A percentile compares a stretch with the other conserved stretches of the same genome.
phyloP scores from a whole-genome alignment of 108 stramenopile species.

The Mediolabrus comicus region DNA sequence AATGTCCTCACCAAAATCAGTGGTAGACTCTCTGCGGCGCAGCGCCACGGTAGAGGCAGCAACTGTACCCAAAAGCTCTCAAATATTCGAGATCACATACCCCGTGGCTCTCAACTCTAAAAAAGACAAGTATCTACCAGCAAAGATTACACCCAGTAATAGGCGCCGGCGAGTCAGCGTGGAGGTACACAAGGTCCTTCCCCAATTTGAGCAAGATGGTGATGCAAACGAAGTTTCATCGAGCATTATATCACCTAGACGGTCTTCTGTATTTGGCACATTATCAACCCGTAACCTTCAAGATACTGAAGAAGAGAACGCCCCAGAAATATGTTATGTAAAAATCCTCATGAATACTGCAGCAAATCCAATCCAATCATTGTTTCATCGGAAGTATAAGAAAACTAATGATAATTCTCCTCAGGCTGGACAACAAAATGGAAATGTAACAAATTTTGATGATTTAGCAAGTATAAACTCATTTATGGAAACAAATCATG shows the following conservation, averaged over 20 bases:
- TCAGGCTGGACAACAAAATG: background rate
- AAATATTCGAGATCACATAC: slow-evolving; percentile 25
- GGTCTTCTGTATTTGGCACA: too few relatives aligned
- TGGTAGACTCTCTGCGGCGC: background rate
- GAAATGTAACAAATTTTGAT: slow-evolving; percentile 16
- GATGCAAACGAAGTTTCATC: background rate
- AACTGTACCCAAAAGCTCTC: slow-evolving; percentile 5
- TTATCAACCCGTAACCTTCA: background rate
- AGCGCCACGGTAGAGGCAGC: background rate
- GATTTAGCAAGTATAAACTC: slow-evolving; percentile 10
- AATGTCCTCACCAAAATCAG: background rate
- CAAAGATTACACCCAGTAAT: slow-evolving; percentile 24
- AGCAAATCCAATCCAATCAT: background rate
- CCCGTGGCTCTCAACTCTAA: slow-evolving; percentile 7
- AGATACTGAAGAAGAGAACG: too few relatives aligned
- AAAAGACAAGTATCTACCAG: slow-evolving; percentile 17
- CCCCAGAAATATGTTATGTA: background rate
- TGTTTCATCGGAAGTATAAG: background rate
- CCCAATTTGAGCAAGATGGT: slow-evolving; percentile 9
- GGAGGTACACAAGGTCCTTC: slow-evolving; percentile 23
- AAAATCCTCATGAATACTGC: background rate
- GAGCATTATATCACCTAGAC: background rate
- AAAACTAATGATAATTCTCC: background rate
- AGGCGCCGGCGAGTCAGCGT: slow-evolving; percentile 21
- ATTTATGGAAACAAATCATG: slow-evolving; percentile 2